Evolutionary conservation across 441 rosid genomes (phyloP).

Genomic region (Arabidopsis hybrid): DNA sequence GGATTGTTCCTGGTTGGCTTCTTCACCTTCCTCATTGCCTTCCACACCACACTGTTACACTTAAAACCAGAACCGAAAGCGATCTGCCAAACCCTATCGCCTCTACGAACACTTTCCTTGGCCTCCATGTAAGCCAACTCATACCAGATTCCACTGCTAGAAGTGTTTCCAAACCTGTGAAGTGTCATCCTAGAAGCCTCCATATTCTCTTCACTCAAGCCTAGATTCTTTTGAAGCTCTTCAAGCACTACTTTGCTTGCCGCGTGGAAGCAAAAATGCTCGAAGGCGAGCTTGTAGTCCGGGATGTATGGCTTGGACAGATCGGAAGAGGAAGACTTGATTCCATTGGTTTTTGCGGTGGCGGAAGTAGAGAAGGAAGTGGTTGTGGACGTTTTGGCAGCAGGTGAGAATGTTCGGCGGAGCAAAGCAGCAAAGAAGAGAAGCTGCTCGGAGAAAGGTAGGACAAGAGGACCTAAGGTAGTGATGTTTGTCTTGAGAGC

Average conservation of each 20-base stretch:
- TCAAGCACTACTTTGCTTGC: constrained; percentile 81
- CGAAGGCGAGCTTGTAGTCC: constrained; percentile 90
- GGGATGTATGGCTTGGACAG: constrained; percentile 82
- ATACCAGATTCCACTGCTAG: constrained; percentile 91
- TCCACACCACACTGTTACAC: constrained; percentile 93
- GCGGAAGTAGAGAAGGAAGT: constrained; percentile 10
- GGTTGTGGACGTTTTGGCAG: constrained; percentile 32
- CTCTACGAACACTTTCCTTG: constrained; percentile 73
- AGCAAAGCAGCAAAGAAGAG: constrained; percentile 71
- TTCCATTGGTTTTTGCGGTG: constrained; percentile 34
- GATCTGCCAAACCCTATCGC: constrained; percentile 89
- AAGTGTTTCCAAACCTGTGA: constrained; percentile 87
- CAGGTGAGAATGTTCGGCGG: constrained; percentile 47
- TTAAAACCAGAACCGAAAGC: constrained; percentile 93
- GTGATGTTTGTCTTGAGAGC: constrained; percentile 94
- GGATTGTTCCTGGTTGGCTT: constrained; percentile 71
- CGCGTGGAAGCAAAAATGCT: constrained; percentile 89
- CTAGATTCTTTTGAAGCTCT: constrained; percentile 86
- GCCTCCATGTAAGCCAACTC: constrained; percentile 92
- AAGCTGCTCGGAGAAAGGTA: constrained; percentile 93
- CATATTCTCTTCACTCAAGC: constrained; percentile 74
- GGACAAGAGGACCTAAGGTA: constrained; percentile 85
- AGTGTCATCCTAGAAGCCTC: constrained; percentile 89
- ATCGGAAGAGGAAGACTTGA: constrained; percentile 37
- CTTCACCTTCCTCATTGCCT: constrained; percentile 66